A percentile compares a stretch with the other conserved stretches of the same genome.
These are phyloP conservation scores for Begonia fuchsioides DNA, from an alignment of 306 rosid genomes.

Conservation along the genomic window DNA sequence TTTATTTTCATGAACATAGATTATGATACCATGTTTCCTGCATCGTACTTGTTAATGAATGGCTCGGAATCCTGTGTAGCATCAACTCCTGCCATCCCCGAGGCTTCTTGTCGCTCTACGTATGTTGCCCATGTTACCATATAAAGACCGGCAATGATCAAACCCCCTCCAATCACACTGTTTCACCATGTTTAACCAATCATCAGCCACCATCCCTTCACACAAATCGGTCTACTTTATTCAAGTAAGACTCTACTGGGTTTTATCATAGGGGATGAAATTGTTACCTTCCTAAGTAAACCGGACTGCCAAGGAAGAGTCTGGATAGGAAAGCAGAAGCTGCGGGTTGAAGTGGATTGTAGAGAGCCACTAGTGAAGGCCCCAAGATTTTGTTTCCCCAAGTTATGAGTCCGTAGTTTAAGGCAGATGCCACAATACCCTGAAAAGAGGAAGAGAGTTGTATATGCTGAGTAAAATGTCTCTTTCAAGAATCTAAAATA, in stretches of 20 bases:
- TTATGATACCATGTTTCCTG: too few species aligned
- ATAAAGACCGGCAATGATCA: constrained; percentile 70
- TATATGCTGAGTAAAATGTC: too few species aligned
- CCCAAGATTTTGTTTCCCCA: constrained; percentile 93
- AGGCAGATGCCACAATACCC: constrained; percentile 86
- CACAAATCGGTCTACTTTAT: too few species aligned
- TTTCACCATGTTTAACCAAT: constrained; percentile 12
- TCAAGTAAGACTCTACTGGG: too few species aligned
- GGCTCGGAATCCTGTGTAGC: constrained; percentile 40
- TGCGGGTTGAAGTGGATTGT: constrained; percentile 90
- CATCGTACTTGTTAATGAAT: constrained; percentile 28
- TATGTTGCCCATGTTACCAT: constrained; percentile 70
- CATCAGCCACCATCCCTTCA: too few species aligned
- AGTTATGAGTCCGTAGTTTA: constrained; percentile 76
- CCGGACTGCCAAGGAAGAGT: constrained; percentile 82
- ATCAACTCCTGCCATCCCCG: constrained; percentile 17
- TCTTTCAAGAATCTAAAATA: too few species aligned
- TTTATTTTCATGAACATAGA: too few species aligned
- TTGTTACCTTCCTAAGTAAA: constrained; percentile 72
- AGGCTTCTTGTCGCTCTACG: constrained; percentile 35
- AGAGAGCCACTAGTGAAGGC: constrained; percentile 84
- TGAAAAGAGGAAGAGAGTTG: constrained; percentile 17
- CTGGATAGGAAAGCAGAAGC: constrained; percentile 58
- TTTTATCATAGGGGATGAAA: too few species aligned
- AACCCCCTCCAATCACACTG: constrained; percentile 76